Evolutionary conservation across 805 yeast species (phyloP).

Genomic region (Candida hungchunana): DNA sequence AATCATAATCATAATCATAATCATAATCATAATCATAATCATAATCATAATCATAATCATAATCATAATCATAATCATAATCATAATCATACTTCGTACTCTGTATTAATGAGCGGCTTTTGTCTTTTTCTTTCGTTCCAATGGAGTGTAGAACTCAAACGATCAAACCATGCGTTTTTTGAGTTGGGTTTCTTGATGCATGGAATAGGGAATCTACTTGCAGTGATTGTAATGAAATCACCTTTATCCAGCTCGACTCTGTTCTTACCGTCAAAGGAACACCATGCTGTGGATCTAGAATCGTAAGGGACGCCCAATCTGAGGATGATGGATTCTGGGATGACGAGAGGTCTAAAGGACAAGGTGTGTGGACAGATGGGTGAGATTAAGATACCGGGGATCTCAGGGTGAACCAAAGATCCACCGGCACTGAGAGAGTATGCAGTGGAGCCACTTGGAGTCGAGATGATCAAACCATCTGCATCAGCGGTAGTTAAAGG

Average conservation of each 20-base stretch:
- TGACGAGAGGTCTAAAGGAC: slow-evolving; percentile 47
- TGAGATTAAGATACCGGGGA: slow-evolving; percentile 50
- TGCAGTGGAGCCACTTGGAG: slow-evolving; percentile 67
- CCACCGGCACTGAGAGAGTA: slow-evolving; percentile 53
- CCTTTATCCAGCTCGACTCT: slow-evolving; percentile 30
- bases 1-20: slow-evolving; percentile 1
- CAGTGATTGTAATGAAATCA: slow-evolving; percentile 31
- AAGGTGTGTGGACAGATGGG: slow-evolving; percentile 53
- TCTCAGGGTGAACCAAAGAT: slow-evolving; percentile 49
- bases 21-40: too few species aligned
- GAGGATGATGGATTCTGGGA: slow-evolving; percentile 37
- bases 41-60: too few species aligned
- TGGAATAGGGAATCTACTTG: slow-evolving; percentile 31
- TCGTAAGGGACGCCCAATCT: slow-evolving; percentile 32
- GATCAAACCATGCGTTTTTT: slow-evolving; percentile 30
- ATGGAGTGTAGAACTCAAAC: slow-evolving; percentile 31
- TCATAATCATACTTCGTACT: too few species aligned
- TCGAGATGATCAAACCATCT: slow-evolving; percentile 59
- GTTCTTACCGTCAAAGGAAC: slow-evolving; percentile 34
- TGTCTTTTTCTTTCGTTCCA: slow-evolving; percentile 34
- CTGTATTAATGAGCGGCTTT: too few species aligned
- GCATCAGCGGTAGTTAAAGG: slow-evolving; percentile 59
- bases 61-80: too few species aligned
- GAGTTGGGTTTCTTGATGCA: slow-evolving; percentile 24
- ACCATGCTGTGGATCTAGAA: slow-evolving; percentile 32